phyloP scores from a whole-genome alignment of 208 protist genomes.

The Tetramitus jugosus region DNA sequence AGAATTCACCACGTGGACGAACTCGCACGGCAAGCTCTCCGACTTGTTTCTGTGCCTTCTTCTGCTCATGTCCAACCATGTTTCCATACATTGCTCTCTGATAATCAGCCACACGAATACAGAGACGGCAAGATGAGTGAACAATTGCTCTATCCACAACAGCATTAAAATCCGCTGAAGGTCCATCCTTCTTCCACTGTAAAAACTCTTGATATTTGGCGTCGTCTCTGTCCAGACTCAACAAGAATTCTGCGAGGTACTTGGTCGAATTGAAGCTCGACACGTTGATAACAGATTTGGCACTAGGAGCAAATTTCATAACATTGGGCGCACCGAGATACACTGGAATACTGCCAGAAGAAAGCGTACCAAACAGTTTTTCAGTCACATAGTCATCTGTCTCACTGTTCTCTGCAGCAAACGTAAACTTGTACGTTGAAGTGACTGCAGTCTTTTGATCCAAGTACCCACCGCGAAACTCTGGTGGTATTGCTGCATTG shows the following conservation, averaged over 20 bases:
- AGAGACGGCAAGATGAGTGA: neutral
- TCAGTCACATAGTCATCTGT: constrained; percentile 35
- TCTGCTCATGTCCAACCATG: neutral
- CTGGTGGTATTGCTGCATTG: neutral
- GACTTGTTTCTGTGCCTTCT: neutral
- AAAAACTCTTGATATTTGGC: constrained; percentile 35
- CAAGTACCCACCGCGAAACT: neutral
- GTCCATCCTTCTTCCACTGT: constrained; percentile 31
- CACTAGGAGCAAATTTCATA: constrained; percentile 36
- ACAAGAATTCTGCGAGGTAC: constrained; percentile 39
- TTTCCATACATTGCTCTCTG: neutral
- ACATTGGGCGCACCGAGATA: constrained; percentile 45
- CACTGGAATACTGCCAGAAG: constrained; percentile 31
- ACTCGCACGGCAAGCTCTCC: neutral
- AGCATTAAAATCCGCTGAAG: neutral
- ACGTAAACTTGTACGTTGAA: neutral
- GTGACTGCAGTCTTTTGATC: neutral
- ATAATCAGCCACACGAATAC: neutral
- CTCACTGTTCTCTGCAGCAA: constrained; percentile 18
- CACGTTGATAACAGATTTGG: constrained; percentile 36
- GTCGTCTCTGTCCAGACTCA: constrained; percentile 35
- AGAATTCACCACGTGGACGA: constrained; percentile 1
- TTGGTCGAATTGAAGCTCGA: constrained; percentile 31
- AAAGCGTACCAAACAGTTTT: constrained; percentile 29
- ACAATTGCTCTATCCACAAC: neutral